Conservation (phyloP, 2,329 filamentous ascomycete genomes). For the Apiospora koreana region DNA sequence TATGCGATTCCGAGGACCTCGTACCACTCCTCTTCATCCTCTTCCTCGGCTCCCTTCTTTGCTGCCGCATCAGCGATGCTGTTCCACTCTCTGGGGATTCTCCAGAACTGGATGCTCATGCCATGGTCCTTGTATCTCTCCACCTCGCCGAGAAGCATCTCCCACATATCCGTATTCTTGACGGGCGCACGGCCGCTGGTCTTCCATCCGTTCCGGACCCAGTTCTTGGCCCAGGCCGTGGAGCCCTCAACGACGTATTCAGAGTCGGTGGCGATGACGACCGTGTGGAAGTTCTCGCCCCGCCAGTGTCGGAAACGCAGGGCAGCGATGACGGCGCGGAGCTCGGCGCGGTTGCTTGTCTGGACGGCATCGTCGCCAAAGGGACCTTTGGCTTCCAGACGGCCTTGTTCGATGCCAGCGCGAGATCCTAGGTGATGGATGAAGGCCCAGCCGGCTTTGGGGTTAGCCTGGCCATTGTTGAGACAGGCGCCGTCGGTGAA, state of each 20-base stretch:
- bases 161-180: conserved; percentile 55
- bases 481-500: conserved; percentile 49
- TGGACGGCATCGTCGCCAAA: conserved; percentile 37
- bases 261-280: conserved; percentile 58
- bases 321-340: conserved; percentile 54
- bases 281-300: conserved; percentile 37
- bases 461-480: conserved; percentile 39
- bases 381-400: conserved; percentile 45
- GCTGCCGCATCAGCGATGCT: conserved; percentile 38
- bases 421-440: conserved; percentile 18
- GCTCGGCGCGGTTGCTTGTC: conserved; percentile 56
- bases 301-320: conserved; percentile 46
- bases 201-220: conserved; percentile 48
- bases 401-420: conserved; percentile 25
- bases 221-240: conserved; percentile 43
- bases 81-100: conserved; percentile 46
- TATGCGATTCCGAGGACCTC: not conserved
- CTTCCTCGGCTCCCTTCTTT: conserved; percentile 20
- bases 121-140: conserved; percentile 31
- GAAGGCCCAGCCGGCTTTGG: conserved; percentile 44
- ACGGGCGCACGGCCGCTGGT: conserved; percentile 35
- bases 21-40: not conserved
- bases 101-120: conserved; percentile 47
- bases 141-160: conserved; percentile 44
- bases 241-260: conserved; percentile 38